Base-by-base conservation (phyloP, 768 basidiomycete genomes). In the Lentinula lateritia region DNA sequence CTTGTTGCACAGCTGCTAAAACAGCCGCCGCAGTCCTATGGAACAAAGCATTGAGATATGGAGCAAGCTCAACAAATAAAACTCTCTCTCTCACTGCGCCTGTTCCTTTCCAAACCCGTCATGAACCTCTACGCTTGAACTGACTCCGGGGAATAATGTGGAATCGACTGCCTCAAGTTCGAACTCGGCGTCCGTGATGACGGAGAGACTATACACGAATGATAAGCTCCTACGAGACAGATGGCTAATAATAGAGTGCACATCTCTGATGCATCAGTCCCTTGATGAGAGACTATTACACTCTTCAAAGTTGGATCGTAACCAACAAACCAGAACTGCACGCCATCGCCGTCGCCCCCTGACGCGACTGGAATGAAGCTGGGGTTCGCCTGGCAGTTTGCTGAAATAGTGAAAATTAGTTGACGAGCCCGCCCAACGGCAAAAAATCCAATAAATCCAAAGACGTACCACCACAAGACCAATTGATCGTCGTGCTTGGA, bases 261-360 rank as follows among this genome's bases (percentile, higher is more conserved):
- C 70, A 73, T 66, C 41, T 69, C 62, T 1, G 67, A 64, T 5
- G 65, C 6, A 43, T 73, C 69, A 1, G 72, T 71, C 53, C 69
- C 72, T 61, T 73, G 69, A 61, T 62, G 67, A n/a, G 52, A 48
- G 18, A 63, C 61, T 41, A 64, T 61, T 8, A 64, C 63, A 20
- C 41, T 52, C 16, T 52, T 36, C n/a, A 52, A 36, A 6, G 39
- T 28, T 28, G 73, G 68, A 56, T 78, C 76, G 55, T 72, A 75
- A 3, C 79, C 78, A 9, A 80, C 78, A 72, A 73, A 76, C 78
- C 83, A 85, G 60, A 70, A 80, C 66, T 82, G 80, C 9, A 72
- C 65, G 6, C 60, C 58, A 23, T 54, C 55, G 0, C 80, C 83
- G 61, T 83, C 76, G 8, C 83, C 82, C 0, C 84, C 83, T 8